Evolutionary conservation across 352 stramenopile species (phyloP).

Genomic region (Phytophthora brassicae): DNA sequence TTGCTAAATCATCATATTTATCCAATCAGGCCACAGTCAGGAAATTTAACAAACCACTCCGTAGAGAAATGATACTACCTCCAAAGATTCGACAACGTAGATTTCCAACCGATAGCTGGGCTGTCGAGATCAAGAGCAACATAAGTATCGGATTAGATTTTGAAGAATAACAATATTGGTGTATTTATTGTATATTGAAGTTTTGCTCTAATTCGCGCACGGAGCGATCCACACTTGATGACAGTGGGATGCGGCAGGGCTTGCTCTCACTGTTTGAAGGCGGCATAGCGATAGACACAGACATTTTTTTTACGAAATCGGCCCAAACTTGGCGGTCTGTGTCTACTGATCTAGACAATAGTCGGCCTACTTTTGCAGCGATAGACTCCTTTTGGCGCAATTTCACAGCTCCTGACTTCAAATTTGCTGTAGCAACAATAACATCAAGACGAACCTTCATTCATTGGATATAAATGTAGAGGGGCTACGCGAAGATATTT

Average conservation of each 20-base stretch:
- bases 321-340: background rate
- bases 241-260: background rate
- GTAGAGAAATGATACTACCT: no score
- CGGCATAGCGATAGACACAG: background rate
- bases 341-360: background rate
- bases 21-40: no score
- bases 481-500: background rate
- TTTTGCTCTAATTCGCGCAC: background rate
- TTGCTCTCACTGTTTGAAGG: background rate
- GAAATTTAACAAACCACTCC: no score
- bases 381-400: background rate
- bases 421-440: background rate
- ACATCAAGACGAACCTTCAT: background rate
- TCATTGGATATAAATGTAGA: background rate
- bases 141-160: no score
- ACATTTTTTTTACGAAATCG: background rate
- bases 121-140: no score
- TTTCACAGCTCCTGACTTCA: background rate
- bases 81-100: no score
- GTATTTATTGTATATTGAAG: no score
- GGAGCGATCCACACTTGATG: background rate
- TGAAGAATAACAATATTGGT: no score
- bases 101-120: no score
- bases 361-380: background rate
- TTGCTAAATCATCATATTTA: no score